Conservation (phyloP, 108 stramenopile species). For the Nitzschia sp. region DNA sequence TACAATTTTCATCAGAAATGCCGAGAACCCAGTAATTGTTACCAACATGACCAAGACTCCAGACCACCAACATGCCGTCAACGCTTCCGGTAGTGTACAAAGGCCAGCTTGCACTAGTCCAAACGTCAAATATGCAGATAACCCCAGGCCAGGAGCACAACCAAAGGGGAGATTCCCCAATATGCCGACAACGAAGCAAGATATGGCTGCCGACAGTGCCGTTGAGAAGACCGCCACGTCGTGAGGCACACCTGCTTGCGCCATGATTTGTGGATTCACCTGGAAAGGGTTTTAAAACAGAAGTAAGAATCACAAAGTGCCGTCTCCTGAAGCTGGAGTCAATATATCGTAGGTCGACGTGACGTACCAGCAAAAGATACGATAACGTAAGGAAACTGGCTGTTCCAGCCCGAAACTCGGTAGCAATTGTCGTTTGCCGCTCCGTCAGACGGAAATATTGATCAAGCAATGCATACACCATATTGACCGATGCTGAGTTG, state of each 20-base stretch:
- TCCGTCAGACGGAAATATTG: slow-evolving; percentile 41
- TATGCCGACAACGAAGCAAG: slow-evolving; percentile 49
- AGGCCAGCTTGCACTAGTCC: slow-evolving; percentile 49
- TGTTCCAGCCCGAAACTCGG: slow-evolving; percentile 58
- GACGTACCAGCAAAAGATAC: slow-evolving; percentile 49
- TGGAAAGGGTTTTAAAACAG: background rate
- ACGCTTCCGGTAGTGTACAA: slow-evolving; percentile 31
- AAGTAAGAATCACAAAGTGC: background rate
- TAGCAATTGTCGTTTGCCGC: slow-evolving; percentile 32
- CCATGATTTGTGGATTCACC: slow-evolving; percentile 63
- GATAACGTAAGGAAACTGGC: slow-evolving; percentile 59
- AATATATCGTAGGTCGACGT: background rate
- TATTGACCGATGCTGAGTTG: background rate
- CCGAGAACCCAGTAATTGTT: slow-evolving; percentile 33
- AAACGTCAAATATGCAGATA: slow-evolving; percentile 56
- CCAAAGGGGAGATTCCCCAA: slow-evolving; percentile 66
- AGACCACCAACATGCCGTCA: slow-evolving; percentile 39
- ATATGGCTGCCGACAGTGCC: slow-evolving; percentile 42
- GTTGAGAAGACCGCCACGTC: slow-evolving; percentile 56
- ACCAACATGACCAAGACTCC: slow-evolving; percentile 35
- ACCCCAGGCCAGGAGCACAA: slow-evolving; percentile 60
- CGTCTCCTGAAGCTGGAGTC: background rate
- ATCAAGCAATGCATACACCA: slow-evolving; percentile 19
- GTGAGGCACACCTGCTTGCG: slow-evolving; percentile 43
- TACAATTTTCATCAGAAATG: slow-evolving; percentile 31